A percentile compares a stretch with the other conserved stretches of the same genome.
These are phyloP conservation scores for Nymphaea thermarum DNA, from an alignment of 164 flowering plant genomes.

Conservation along the genomic window DNA sequence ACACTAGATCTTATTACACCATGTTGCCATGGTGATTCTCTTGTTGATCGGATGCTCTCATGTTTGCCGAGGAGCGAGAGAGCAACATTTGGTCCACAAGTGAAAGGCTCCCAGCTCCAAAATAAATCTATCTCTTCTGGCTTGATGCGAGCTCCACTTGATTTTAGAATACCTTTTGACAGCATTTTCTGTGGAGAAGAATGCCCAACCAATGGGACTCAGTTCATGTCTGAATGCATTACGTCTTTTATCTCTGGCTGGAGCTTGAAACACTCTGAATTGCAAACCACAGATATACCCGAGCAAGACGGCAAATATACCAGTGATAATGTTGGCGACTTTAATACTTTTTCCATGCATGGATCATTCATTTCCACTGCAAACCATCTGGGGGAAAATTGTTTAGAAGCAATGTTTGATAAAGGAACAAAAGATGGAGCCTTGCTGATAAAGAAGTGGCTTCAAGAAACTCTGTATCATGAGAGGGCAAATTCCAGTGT, in stretches of 20 bases:
- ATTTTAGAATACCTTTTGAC: slow-evolving; percentile 69
- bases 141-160: slow-evolving; percentile 47
- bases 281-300: slow-evolving; percentile 18
- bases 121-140: slow-evolving; percentile 20
- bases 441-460: slow-evolving; percentile 75
- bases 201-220: slow-evolving; percentile 12
- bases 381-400: slow-evolving; percentile 62
- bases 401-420: slow-evolving; percentile 67
- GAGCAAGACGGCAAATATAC: slow-evolving; percentile 17
- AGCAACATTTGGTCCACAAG: slow-evolving; percentile 19
- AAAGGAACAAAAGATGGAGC: slow-evolving; percentile 81
- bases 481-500: slow-evolving; percentile 42
- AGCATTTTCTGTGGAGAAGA: slow-evolving; percentile 33
- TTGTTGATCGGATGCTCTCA: slow-evolving; percentile 74
- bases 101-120: slow-evolving; percentile 32
- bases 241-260: slow-evolving; percentile 68
- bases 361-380: slow-evolving; percentile 75
- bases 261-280: slow-evolving; percentile 26
- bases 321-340: slow-evolving; percentile 9
- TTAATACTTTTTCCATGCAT: slow-evolving; percentile 25
- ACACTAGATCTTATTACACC: slow-evolving; percentile 92
- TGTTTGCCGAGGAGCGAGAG: slow-evolving; percentile 61
- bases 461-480: slow-evolving; percentile 56
- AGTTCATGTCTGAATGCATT: slow-evolving; percentile 29
- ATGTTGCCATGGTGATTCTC: slow-evolving; percentile 90